Conservation (phyloP, 1,139 yeast genomes). For the Maudiozyma humilis region DNA sequence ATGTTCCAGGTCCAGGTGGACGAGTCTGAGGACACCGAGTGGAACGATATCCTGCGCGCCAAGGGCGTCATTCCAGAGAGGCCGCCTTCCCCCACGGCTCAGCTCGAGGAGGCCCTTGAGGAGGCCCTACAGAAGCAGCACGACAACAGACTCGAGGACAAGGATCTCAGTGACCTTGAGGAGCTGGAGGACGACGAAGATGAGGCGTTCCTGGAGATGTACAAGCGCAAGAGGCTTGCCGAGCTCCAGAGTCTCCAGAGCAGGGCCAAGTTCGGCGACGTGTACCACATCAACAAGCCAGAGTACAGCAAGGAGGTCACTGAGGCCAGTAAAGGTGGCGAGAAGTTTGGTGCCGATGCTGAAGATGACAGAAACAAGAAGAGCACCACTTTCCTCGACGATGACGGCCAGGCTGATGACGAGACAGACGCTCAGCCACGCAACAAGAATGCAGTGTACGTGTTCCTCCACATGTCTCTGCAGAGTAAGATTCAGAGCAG, state of each 20-base stretch:
- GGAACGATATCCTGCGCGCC: conserved; percentile 89
- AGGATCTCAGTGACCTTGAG: conserved; percentile 70
- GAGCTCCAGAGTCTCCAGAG: conserved; percentile 58
- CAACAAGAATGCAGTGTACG: conserved; percentile 36
- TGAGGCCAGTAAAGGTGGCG: conserved; percentile 47
- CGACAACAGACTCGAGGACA: conserved; percentile 50
- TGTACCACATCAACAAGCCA: conserved; percentile 70
- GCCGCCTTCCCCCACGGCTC: conserved; percentile 81
- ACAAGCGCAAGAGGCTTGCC: conserved; percentile 66
- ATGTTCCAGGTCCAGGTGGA: conserved; percentile 69
- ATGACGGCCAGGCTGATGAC: not conserved
- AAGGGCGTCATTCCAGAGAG: conserved; percentile 90
- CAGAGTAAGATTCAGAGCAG: conserved; percentile 68
- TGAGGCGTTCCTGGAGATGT: conserved; percentile 66
- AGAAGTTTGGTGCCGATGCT: conserved; percentile 22
- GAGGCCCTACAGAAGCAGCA: conserved; percentile 71
- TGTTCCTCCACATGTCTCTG: conserved; percentile 69
- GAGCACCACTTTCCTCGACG: conserved; percentile 8
- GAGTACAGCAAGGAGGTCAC: conserved; percentile 86
- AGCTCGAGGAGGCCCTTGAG: conserved; percentile 78
- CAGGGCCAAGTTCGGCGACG: conserved; percentile 65
- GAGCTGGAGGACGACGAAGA: conserved; percentile 73
- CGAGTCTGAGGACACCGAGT: conserved; percentile 93
- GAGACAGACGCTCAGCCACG: conserved; percentile 15
- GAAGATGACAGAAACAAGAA: not conserved